Evolutionary conservation across 805 yeast genomes (phyloP).

Genomic region (Cyberlindnera samutprakarnensis): DNA sequence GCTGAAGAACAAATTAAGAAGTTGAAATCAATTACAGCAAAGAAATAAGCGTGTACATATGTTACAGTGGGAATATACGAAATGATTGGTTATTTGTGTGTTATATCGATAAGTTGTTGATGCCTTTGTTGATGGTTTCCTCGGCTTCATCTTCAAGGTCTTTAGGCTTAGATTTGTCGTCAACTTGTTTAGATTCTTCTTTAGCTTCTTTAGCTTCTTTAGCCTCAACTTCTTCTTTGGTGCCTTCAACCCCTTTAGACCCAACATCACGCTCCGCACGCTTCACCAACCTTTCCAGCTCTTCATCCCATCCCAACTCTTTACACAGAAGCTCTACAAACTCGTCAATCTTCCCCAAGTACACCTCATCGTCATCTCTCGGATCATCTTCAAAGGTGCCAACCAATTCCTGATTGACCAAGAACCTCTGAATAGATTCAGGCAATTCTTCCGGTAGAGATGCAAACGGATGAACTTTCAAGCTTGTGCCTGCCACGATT

Average conservation of each 20-base stretch:
- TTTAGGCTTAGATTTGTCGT: background rate
- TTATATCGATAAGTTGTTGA: too few relatives aligned
- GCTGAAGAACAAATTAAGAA: slow-evolving; percentile 39
- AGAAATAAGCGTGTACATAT: too few relatives aligned
- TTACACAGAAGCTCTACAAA: slow-evolving; percentile 47
- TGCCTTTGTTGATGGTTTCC: background rate
- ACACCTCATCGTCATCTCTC: slow-evolving; percentile 53
- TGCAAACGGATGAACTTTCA: slow-evolving; percentile 89
- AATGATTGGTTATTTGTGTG: too few relatives aligned
- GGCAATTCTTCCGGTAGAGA: slow-evolving; percentile 63
- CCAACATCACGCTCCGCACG: background rate
- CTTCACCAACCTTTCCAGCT: background rate
- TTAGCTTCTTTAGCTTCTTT: background rate
- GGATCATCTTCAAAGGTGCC: slow-evolving; percentile 57
- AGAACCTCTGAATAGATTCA: slow-evolving; percentile 41
- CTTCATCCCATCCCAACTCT: slow-evolving; percentile 51
- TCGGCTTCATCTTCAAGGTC: background rate
- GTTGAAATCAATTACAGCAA: slow-evolving; percentile 16
- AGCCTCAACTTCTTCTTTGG: background rate
- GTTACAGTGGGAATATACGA: too few relatives aligned
- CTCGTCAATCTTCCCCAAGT: slow-evolving; percentile 59
- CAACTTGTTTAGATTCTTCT: background rate
- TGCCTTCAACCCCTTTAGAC: background rate
- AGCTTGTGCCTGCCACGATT: slow-evolving; percentile 87
- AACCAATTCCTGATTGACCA: slow-evolving; percentile 69